A percentile compares a stretch with the other conserved stretches of the same genome.
Conservation (phyloP, 75 land plant species). For the Pinus taeda region DNA sequence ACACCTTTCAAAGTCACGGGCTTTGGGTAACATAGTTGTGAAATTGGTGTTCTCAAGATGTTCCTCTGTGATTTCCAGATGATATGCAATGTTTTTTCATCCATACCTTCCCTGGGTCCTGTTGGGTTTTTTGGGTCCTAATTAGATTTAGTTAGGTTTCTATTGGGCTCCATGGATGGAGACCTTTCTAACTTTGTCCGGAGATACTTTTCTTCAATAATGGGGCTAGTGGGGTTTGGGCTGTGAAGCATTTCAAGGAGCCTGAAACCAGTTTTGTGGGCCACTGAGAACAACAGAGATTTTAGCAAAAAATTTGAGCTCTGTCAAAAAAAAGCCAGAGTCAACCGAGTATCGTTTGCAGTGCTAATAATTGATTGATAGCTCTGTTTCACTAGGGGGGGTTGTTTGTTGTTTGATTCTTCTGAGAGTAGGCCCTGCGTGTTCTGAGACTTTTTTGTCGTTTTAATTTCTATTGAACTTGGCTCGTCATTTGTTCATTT, state of each 20-base stretch:
- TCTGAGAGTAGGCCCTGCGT: constrained; percentile 8
- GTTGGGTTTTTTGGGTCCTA: background rate
- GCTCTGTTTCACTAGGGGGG: background rate
- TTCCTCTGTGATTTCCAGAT: background rate
- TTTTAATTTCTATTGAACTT: constrained; percentile 2
- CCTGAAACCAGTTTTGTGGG: too few species aligned
- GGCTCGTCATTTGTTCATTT: constrained; percentile 7
- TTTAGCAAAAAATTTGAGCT: too few species aligned
- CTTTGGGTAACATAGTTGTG: background rate
- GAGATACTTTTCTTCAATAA: constrained; percentile 11
- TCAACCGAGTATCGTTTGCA: too few species aligned
- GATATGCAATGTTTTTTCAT: background rate
- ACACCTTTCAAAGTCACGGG: too few species aligned
- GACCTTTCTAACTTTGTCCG: background rate
- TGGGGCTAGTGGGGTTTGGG: constrained; percentile 6
- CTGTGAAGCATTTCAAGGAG: constrained; percentile 7
- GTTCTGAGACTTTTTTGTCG: background rate
- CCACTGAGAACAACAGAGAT: too few species aligned
- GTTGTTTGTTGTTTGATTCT: constrained; percentile 2
- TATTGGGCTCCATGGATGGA: constrained; percentile 2
- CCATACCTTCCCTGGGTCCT: background rate
- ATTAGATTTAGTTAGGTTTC: background rate
- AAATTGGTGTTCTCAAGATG: background rate
- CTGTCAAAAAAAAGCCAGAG: too few species aligned
- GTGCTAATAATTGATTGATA: too few species aligned